Conservation (phyloP, 495 filamentous ascomycete genomes). For the Pyrenula aspistea region DNA sequence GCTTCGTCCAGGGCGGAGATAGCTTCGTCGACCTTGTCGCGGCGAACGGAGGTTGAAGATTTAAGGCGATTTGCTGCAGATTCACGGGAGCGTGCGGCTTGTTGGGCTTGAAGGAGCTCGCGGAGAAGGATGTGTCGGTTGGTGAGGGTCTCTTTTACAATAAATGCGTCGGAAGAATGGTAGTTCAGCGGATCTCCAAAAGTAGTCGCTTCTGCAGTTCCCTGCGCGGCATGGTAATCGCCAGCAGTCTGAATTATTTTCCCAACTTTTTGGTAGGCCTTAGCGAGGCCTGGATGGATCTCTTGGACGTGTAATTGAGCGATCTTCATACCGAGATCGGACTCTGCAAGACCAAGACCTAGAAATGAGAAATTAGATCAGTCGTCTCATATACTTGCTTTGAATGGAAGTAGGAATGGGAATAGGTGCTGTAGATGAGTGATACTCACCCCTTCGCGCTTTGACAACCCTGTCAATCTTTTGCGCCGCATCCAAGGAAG, state of each 20-base stretch:
- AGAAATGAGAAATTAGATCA: slow-evolving; percentile 1
- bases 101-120: slow-evolving; percentile 80
- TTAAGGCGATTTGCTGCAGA: slow-evolving; percentile 82
- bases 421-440: not conserved
- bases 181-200: slow-evolving; percentile 89
- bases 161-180: slow-evolving; percentile 91
- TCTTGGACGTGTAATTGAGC: slow-evolving; percentile 78
- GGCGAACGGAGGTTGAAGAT: slow-evolving; percentile 64
- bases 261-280: slow-evolving; percentile 90
- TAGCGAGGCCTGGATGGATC: slow-evolving; percentile 71
- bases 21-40: slow-evolving; percentile 94
- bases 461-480: slow-evolving; percentile 93
- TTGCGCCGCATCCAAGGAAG: slow-evolving; percentile 88
- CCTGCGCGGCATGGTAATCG: slow-evolving; percentile 95
- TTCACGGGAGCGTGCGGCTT: slow-evolving; percentile 62
- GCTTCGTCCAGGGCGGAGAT: slow-evolving; percentile 83
- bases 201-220: slow-evolving; percentile 90
- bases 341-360: slow-evolving; percentile 88
- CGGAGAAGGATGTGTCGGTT: slow-evolving; percentile 98
- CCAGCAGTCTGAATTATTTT: slow-evolving; percentile 85
- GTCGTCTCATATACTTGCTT: not conserved
- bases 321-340: slow-evolving; percentile 85
- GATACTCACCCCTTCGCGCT: slow-evolving; percentile 64
- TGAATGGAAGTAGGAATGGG: slow-evolving; percentile 3
- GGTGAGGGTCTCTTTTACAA: slow-evolving; percentile 97